Percentiles rank a stretch among this genome's conserved stretches.
Conservation (phyloP, 139 green algal genomes). For the Edaphochlamys debaryana region DNA sequence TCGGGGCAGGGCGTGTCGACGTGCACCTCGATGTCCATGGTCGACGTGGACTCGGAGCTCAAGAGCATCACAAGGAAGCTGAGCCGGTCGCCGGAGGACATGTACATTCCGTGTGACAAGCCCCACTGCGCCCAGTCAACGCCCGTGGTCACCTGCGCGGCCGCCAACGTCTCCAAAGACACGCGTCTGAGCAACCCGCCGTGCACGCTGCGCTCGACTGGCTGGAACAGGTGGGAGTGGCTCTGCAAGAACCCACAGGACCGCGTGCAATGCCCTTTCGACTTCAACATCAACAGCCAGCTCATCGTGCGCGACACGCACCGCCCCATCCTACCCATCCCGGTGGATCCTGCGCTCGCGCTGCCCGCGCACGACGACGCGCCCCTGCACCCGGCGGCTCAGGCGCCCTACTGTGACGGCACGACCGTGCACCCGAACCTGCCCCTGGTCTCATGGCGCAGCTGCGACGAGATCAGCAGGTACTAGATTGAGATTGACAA, state of each 20-base stretch:
- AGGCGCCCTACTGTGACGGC: no score
- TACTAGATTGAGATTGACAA: no score
- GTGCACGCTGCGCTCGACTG: background rate
- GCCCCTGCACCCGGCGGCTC: no score
- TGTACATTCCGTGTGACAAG: background rate
- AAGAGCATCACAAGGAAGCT: background rate
- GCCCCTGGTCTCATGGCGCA: no score
- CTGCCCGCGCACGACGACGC: no score
- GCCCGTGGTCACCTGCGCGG: background rate
- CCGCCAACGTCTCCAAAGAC: background rate
- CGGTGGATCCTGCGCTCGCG: no score
- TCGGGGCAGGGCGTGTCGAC: background rate
- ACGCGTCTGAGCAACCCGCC: conserved; percentile 3
- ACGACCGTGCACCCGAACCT: no score
- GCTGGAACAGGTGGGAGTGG: conserved; percentile 10
- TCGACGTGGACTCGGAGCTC: background rate
- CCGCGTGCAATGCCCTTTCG: background rate
- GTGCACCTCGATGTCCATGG: background rate
- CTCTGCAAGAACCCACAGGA: background rate
- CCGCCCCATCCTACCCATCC: no score
- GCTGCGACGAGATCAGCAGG: no score
- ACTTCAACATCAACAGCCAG: background rate
- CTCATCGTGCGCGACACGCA: no score
- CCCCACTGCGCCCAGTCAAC: background rate
- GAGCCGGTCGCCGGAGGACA: background rate